Base-by-base conservation (phyloP, 306 rosid species). In the Calophaca sinica region DNA sequence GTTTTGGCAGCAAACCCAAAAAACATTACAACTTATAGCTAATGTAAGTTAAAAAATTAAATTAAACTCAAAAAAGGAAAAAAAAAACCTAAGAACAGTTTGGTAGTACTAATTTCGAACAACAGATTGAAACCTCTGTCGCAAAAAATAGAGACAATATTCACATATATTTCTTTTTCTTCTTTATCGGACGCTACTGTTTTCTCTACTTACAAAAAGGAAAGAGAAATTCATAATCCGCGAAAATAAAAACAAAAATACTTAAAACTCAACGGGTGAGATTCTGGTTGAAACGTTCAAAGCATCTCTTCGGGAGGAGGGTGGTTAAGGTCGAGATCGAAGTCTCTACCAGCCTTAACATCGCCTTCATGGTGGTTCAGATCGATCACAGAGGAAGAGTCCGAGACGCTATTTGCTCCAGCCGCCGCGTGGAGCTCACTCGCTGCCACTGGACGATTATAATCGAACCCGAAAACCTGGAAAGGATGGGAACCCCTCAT, bases 311-410 rank as follows among this genome's bases (percentile, higher is more conserved):
- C 80, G 0, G 82, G 85, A 6, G 96, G 92, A 36, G 86, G 90
- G 2, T 45, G 11, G 75, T 87, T 89, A 72, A 89, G 91, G 53
- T 89, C 94, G 4, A 89, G 80, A 82, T 75, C 85, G 3, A 87
- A 76, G 26, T 5, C 62, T 58, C 70, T 64, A 7, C 41, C 61
- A 11, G 35, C 10, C 32, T 80, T 68, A 7, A 52, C 59, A 35
- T 39, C 68, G 1, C 80, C 68, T 5, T 74, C 68, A 2, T 59
- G 68, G 32, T 69, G 86, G 53, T 84, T 89, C 75, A 84, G 81
- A 85, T 89, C 91, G 58, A 87, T 82, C 28, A 89, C 87, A 4
- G 96, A 84, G 1, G 92, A 89, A 1, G 92, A 87, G n/a, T 89
- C 92, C 5, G 96, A 89, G 46, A 86, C 90, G 69, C 96, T 87